A percentile compares a stretch with the other conserved stretches of the same genome.
Conservation (phyloP, 1,139 yeast genomes). For the Yueomyces sp. region DNA sequence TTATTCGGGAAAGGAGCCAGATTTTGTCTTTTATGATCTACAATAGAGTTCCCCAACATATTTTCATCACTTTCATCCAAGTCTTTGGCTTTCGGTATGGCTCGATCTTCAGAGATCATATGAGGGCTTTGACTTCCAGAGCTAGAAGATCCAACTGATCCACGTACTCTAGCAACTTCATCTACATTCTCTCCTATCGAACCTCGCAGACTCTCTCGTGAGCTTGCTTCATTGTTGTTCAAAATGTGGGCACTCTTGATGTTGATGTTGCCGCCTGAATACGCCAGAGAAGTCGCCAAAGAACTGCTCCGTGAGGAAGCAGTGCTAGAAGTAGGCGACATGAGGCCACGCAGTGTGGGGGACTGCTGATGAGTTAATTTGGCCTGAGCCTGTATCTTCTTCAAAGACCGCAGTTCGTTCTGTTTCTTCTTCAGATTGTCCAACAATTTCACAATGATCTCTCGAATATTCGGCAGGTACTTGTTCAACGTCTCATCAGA, state of each 20-base stretch:
- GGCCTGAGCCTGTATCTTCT: constrained; percentile 2
- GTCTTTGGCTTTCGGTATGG: neutral
- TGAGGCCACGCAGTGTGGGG: neutral
- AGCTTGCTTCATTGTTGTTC: neutral
- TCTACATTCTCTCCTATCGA: neutral
- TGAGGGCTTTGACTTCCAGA: neutral
- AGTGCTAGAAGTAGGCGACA: neutral
- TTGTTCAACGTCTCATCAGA: constrained; percentile 72
- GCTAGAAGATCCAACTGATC: neutral
- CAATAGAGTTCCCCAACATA: too few species aligned
- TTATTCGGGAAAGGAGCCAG: neutral
- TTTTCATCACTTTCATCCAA: neutral
- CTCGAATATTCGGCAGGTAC: constrained; percentile 76
- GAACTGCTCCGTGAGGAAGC: neutral
- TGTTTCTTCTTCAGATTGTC: constrained; percentile 78
- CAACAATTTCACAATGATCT: constrained; percentile 69
- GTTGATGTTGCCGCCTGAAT: neutral
- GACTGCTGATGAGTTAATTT: constrained; percentile 1
- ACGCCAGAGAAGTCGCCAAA: neutral
- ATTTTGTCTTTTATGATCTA: constrained; percentile 1
- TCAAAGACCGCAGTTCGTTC: constrained; percentile 29
- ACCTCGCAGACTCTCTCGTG: neutral
- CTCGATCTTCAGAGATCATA: neutral
- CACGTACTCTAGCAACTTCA: neutral
- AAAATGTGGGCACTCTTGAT: neutral